These are phyloP conservation scores for Arachis stenosperma DNA, from an alignment of 306 rosid genomes.

Conservation along the genomic window DNA sequence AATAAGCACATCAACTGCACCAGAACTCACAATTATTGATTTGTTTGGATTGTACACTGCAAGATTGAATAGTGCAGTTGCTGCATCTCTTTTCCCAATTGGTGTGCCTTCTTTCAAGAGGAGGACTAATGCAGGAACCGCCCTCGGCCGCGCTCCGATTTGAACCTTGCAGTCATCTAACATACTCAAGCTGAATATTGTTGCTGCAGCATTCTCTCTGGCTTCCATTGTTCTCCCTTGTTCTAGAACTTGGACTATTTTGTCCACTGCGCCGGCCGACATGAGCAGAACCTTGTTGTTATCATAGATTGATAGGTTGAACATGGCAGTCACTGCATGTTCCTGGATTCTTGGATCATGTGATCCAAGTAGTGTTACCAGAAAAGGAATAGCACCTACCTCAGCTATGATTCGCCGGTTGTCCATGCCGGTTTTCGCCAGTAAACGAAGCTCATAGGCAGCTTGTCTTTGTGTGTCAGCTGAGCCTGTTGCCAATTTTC, in stretches of 20 bases:
- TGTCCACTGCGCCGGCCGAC: conserved; percentile 85
- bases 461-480: conserved; percentile 84
- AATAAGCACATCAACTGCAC: conserved; percentile 64
- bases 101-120: conserved; percentile 81
- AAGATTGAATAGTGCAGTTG: conserved; percentile 75
- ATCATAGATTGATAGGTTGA: conserved; percentile 82
- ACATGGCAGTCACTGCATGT: conserved; percentile 80
- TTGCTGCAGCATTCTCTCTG: conserved; percentile 90
- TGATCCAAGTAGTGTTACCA: conserved; percentile 66
- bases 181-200: conserved; percentile 77
- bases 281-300: conserved; percentile 83
- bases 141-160: conserved; percentile 64
- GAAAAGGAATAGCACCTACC: conserved; percentile 93
- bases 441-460: conserved; percentile 83
- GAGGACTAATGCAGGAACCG: conserved; percentile 75
- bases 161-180: conserved; percentile 73
- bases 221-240: conserved; percentile 84
- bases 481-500: conserved; percentile 93
- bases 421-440: conserved; percentile 80
- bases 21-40: conserved; percentile 54
- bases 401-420: conserved; percentile 79
- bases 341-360: conserved; percentile 87
- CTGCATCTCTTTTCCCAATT: conserved; percentile 84
- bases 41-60: conserved; percentile 78
- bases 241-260: conserved; percentile 71